Conservation (phyloP, 345 rosid species). For the Trapa bicornis region DNA sequence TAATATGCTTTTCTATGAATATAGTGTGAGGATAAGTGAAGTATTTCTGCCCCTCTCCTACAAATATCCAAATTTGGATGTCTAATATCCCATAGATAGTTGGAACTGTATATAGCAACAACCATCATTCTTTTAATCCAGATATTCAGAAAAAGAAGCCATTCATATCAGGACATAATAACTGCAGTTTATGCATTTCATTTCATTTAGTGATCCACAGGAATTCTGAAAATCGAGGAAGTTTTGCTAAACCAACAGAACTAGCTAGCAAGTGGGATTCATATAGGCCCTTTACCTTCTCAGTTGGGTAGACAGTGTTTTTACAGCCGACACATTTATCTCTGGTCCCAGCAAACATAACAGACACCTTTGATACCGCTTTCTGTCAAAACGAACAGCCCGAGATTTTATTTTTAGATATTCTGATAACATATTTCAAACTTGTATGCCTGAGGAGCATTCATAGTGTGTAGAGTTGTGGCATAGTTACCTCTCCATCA, state of each 20-base stretch:
- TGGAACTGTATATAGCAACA: too few species aligned
- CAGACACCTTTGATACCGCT: slow-evolving; percentile 68
- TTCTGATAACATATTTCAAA: not conserved
- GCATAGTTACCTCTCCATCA: slow-evolving; percentile 64
- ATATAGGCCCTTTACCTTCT: slow-evolving; percentile 38
- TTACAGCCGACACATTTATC: slow-evolving; percentile 85
- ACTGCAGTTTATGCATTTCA: not conserved
- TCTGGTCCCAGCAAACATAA: slow-evolving; percentile 88
- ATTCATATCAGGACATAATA: not conserved
- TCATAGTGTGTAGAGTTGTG: not conserved
- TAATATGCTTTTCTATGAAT: too few species aligned
- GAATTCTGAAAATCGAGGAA: not conserved
- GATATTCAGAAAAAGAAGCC: too few species aligned
- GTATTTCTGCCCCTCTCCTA: too few species aligned
- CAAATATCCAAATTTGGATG: too few species aligned
- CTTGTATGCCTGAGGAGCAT: not conserved
- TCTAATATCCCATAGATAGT: too few species aligned
- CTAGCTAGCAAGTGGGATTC: not conserved
- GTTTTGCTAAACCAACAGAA: not conserved
- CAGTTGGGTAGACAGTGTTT: slow-evolving; percentile 82
- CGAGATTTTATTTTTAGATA: not conserved
- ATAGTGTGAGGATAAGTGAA: too few species aligned
- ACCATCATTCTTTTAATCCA: too few species aligned
- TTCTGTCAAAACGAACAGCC: slow-evolving; percentile 31
- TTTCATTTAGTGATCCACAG: not conserved